These are phyloP conservation scores for Coelastrella sp. DNA, from an alignment of 139 green algal species.

Conservation along the genomic window DNA sequence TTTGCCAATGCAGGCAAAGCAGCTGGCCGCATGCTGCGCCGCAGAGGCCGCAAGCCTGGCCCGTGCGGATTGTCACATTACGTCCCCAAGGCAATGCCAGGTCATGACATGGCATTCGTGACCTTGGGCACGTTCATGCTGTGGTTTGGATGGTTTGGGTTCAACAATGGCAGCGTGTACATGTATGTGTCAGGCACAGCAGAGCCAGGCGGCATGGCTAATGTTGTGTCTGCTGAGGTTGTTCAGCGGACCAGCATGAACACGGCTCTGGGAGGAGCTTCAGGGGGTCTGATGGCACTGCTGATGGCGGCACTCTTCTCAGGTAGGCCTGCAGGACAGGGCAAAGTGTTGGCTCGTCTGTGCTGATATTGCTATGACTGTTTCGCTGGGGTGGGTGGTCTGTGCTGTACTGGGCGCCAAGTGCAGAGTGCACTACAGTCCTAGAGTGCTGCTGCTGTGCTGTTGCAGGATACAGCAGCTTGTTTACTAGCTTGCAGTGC, in stretches of 20 bases:
- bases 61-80: neutral
- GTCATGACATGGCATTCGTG: slow-evolving; percentile 62
- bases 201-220: neutral
- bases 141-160: slow-evolving; percentile 67
- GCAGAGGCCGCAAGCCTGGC: neutral
- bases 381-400: neutral
- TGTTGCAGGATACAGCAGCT: neutral
- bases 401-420: neutral
- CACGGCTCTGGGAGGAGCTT: slow-evolving; percentile 53
- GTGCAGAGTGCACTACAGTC: neutral
- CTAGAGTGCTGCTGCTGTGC: neutral
- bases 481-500: too few species aligned
- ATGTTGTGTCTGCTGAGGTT: neutral
- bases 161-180: slow-evolving; percentile 67
- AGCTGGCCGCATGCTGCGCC: neutral
- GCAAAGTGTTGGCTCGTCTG: neutral
- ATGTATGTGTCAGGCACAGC: slow-evolving; percentile 40
- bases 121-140: slow-evolving; percentile 63
- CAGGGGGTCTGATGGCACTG: slow-evolving; percentile 48
- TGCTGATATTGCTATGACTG: neutral
- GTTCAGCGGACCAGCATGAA: slow-evolving; percentile 56
- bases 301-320: slow-evolving; percentile 47
- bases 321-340: neutral
- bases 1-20: neutral
- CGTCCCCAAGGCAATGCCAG: slow-evolving; percentile 54